phyloP scores from a whole-genome alignment of 441 rosid species.

The Biscutella auriculata region DNA sequence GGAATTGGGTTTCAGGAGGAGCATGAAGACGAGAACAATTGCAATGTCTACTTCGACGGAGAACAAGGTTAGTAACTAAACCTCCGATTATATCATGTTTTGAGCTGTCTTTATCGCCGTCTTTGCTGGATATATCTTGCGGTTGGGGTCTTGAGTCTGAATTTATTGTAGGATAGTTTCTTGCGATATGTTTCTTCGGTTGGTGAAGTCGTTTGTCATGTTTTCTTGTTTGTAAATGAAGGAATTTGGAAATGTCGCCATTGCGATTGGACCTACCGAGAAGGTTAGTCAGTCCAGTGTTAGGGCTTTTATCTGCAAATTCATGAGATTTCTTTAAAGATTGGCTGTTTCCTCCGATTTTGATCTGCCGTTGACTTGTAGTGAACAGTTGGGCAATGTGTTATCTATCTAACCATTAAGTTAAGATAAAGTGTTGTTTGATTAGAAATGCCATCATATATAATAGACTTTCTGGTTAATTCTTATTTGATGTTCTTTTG shows the following conservation, averaged over 20 bases:
- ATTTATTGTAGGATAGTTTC: not conserved
- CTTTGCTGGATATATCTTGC: too few species aligned
- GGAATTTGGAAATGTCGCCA: slow-evolving; percentile 68
- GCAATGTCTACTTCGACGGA: slow-evolving; percentile 17
- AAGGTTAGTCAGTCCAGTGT: slow-evolving; percentile 34
- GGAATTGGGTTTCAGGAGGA: slow-evolving; percentile 6
- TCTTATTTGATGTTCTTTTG: slow-evolving; percentile 12
- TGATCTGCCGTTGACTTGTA: too few species aligned
- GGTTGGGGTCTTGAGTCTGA: not conserved
- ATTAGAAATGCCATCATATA: not conserved
- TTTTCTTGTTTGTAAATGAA: slow-evolving; percentile 33
- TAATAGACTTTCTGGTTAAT: slow-evolving; percentile 9
- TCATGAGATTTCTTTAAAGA: not conserved
- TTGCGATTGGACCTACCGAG: slow-evolving; percentile 47
- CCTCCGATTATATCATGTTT: not conserved
- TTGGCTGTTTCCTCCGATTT: not conserved
- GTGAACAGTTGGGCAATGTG: not conserved
- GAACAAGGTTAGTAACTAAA: slow-evolving; percentile 10
- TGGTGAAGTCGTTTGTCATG: slow-evolving; percentile 16
- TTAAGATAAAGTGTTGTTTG: not conserved
- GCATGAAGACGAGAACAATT: not conserved
- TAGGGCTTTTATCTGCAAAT: not conserved
- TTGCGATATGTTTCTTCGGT: not conserved
- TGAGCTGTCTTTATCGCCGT: not conserved
- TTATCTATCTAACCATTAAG: not conserved